A percentile compares a stretch with the other conserved stretches of the same genome.
These are phyloP conservation scores for Kregervanrija pseudodelftensis DNA, from an alignment of 805 yeast species.

Conservation along the genomic window DNA sequence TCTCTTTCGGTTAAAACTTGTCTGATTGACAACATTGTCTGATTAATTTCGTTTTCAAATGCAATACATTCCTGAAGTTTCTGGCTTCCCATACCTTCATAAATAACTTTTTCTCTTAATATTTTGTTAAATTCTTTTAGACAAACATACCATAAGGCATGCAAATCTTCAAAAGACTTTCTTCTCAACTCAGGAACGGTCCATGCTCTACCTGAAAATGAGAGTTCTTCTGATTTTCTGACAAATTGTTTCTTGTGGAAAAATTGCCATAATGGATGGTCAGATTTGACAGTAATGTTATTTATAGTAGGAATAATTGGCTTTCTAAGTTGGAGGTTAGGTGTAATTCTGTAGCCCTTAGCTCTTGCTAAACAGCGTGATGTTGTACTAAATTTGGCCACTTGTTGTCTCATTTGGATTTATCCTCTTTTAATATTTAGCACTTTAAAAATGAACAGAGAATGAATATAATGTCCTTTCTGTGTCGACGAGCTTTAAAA, in stretches of 20 bases:
- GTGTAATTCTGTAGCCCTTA: conserved; percentile 33
- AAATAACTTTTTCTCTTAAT: conserved; percentile 64
- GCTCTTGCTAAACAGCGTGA: conserved; percentile 28
- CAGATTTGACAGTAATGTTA: conserved; percentile 65
- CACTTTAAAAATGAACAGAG: no score
- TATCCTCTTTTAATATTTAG: no score
- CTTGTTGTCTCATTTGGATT: conserved; percentile 9
- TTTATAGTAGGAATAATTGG: conserved; percentile 81
- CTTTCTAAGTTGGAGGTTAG: conserved; percentile 50
- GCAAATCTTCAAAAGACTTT: conserved; percentile 87
- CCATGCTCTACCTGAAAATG: conserved; percentile 70
- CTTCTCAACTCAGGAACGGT: conserved; percentile 79
- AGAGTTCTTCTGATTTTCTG: conserved; percentile 49
- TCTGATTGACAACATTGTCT: conserved; percentile 72
- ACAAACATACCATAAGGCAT: conserved; percentile 83
- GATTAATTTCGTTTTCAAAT: conserved; percentile 38
- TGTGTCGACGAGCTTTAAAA: no score
- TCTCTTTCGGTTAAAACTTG: conserved; percentile 85
- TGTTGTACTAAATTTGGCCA: conserved; percentile 29
- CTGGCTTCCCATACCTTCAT: conserved; percentile 32
- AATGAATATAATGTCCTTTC: no score
- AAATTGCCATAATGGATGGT: conserved; percentile 95
- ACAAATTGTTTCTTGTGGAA: conserved; percentile 58
- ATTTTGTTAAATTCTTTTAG: conserved; percentile 76
- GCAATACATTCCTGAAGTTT: conserved; percentile 14